Percentiles rank a stretch among this genome's conserved stretches.
These are phyloP conservation scores for Coemansia sp. DNA, from an alignment of 192 early-diverging fungal genomes.

Conservation along the genomic window DNA sequence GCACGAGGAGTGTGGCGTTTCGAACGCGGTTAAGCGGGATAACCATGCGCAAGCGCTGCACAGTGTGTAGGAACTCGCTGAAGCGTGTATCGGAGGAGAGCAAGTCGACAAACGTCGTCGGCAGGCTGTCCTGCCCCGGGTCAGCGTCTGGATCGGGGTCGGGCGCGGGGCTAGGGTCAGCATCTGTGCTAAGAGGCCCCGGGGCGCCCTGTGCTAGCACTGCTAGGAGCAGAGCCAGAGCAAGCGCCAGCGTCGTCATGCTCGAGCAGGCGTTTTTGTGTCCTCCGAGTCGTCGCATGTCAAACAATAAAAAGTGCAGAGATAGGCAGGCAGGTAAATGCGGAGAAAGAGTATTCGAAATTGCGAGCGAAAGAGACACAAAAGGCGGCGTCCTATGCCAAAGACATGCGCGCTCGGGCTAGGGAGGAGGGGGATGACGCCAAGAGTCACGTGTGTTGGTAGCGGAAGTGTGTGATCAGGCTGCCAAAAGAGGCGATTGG, in stretches of 20 bases:
- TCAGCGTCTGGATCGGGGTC: neutral
- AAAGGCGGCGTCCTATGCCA: too few relatives aligned
- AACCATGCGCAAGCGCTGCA: slow-evolving; percentile 62
- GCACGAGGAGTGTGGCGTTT: slow-evolving; percentile 63
- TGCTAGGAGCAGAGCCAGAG: neutral
- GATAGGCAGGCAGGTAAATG: neutral
- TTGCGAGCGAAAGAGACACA: neutral
- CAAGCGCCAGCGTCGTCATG: neutral
- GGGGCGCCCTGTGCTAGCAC: neutral
- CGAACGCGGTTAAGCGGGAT: slow-evolving; percentile 60
- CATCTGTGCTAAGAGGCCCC: neutral
- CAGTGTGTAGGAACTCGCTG: slow-evolving; percentile 54
- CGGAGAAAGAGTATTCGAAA: neutral
- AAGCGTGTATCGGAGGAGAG: slow-evolving; percentile 61
- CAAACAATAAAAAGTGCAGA: neutral
- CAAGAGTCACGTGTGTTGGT: too few relatives aligned
- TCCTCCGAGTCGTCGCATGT: slow-evolving; percentile 6
- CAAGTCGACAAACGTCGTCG: slow-evolving; percentile 59
- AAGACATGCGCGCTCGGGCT: too few relatives aligned
- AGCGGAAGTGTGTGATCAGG: too few relatives aligned
- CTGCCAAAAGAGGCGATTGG: too few relatives aligned
- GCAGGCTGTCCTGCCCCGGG: neutral
- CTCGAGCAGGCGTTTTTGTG: neutral
- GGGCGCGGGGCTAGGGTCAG: neutral
- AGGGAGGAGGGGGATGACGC: too few relatives aligned